These are phyloP conservation scores for Straminergon stramineum DNA, from an alignment of 225 moss, liverwort and hornwort species.

Conservation along the genomic window DNA sequence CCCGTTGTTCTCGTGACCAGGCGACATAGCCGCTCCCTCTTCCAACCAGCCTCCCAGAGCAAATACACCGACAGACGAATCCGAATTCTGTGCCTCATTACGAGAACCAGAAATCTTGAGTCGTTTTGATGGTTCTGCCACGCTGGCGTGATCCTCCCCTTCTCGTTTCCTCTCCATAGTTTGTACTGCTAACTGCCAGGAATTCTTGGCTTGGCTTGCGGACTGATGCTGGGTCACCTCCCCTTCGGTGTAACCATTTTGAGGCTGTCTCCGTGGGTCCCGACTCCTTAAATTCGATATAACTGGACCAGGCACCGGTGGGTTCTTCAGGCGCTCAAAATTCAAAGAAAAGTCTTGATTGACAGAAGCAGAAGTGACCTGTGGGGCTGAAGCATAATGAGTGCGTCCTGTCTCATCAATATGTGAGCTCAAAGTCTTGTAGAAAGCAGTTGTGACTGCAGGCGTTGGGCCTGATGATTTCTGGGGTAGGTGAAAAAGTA, in stretches of 20 bases:
- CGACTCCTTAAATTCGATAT: constrained; percentile 41
- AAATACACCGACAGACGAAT: constrained; percentile 35
- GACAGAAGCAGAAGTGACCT: constrained; percentile 11
- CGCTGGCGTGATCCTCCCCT: constrained; percentile 17
- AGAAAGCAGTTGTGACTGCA: constrained; percentile 23
- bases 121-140: constrained; percentile 41
- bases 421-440: constrained; percentile 31
- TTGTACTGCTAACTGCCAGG: constrained; percentile 16
- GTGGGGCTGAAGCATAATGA: constrained; percentile 31
- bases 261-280: constrained; percentile 73
- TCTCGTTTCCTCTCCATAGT: constrained; percentile 39
- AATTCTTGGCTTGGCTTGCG: constrained; percentile 7
- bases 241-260: constrained; percentile 27
- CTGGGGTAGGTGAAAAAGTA: constrained; percentile 5
- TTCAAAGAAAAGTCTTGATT: constrained; percentile 25
- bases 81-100: constrained; percentile 14
- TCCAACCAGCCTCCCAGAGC: constrained; percentile 94
- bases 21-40: constrained; percentile 40
- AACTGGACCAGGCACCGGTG: constrained; percentile 11
- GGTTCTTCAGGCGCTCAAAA: constrained; percentile 28
- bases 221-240: constrained; percentile 13
- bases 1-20: constrained; percentile 30
- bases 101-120: constrained; percentile 30
- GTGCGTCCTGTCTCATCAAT: constrained; percentile 32
- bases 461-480: constrained; percentile 14